Evolutionary conservation across 169 alveolate genomes (phyloP), one percentile per base, ranked within the genome.

Genomic region (Eimeria acervulina): DNA sequence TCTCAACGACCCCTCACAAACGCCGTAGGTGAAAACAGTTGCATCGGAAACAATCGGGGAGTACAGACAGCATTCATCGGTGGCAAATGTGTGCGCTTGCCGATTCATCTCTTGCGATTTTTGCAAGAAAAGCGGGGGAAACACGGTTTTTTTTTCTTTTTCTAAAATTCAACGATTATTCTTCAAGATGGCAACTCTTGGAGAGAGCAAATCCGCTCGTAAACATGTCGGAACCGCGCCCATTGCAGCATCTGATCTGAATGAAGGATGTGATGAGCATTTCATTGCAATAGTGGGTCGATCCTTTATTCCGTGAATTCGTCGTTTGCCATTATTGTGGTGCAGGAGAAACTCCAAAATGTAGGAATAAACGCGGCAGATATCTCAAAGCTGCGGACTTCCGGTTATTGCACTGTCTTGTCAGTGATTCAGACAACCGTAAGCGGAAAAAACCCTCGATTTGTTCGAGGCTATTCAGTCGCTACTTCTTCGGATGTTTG

Each of bases 331-430:
- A 10, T 10, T 33, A 33, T 44, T 23, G 42, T 42, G 8, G 33
- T 42, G 47, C 70, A 95, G 97, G 97, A 95, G 15, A 95, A 95
- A 51, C 89, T 95, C 23, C 97, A 95, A 95, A 87, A 52, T 28
- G 95, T 88, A 2, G 97, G 97, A 23, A 76, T 95, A 23, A 96
- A 94, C 44, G 97, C 96, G 21, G 94, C 97, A 26, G 97, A 96
- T 89, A 91, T 96, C 78, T n/a, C 70, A 44, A 96, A 96, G 90
- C 92, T 96, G 81, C 94, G 96, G 63, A 78, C 36, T 23, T 93
- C 97, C 40, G 97, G 97, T 42, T 90, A 83, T 47, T 81, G 95
- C 90, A 96, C 97, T 36, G 96, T 94, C 6, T 68, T 96, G 63
- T 63, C 96, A 0, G 95, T 96, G 40, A 91, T 96, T 26, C 97